Base-by-base conservation (phyloP, 306 rosid genomes). In the Acacia acuminata region DNA sequence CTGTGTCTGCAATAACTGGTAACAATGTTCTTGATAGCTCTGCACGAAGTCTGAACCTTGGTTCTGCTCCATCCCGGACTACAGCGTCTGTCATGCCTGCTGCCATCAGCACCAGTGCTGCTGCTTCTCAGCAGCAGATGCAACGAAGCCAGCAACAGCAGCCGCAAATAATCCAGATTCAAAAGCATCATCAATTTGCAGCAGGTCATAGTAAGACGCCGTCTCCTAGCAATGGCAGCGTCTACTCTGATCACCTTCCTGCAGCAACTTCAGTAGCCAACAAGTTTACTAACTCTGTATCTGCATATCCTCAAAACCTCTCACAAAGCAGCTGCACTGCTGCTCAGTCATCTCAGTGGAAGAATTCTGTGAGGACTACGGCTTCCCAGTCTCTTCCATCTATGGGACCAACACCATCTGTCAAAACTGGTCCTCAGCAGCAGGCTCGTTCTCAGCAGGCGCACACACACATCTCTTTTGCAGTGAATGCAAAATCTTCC, bases 311-410 rank as follows among this genome's bases (percentile, higher is more conserved):
- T 40, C 97, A 88, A 82, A 91, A 89, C 88, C 90, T 93, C 51
- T 90, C 86, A 69, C 98, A 92, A 80, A 84, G 58, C 83, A 85
- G 84, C 83, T 82, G 83, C 90, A 82, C 90, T 73, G 91, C 92
- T 71, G 79, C 91, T 66, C 98, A 96, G 69, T 90, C 97, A 71
- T 80, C 97, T 74, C 99, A 92, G 86, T 94, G 98, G 99, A 96
- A 96, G 82, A 96, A 82, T 84, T 78, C 97, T 79, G 81, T 67
- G 17, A 87, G 94, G 89, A 72, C 89, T 69, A 77, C 79, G 55
- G 74, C 91, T 58, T 79, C 98, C 24, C 92, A 91, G 58, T 24
- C 76, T 53, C 81, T 84, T 58, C 81, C 91, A 7, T 82, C 99
- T 9, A 66, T 90, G 85, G 80, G 97, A 64, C 87, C 98, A 7